Evolutionary conservation across 805 yeast genomes (phyloP).

Genomic region (Metschnikowia sp.): DNA sequence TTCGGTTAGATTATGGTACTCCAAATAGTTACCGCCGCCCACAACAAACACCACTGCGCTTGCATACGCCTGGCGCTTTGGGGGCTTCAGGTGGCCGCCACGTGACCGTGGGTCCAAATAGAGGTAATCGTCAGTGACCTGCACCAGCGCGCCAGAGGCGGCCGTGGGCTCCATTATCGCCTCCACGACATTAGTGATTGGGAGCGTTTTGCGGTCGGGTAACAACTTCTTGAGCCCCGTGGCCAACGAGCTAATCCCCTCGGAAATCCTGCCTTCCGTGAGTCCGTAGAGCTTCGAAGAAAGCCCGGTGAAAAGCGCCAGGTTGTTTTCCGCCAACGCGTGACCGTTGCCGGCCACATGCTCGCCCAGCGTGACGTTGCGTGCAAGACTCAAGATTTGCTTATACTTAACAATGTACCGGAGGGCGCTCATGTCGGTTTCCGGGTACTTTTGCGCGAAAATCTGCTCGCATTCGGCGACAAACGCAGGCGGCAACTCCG

Average conservation of each 20-base stretch:
- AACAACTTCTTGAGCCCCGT: constrained; percentile 82
- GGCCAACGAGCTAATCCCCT: constrained; percentile 85
- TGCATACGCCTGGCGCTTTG: constrained; percentile 75
- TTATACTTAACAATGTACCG: constrained; percentile 76
- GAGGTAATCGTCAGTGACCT: constrained; percentile 81
- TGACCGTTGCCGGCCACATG: constrained; percentile 28
- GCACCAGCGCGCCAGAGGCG: constrained; percentile 60
- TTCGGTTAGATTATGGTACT: constrained; percentile 90
- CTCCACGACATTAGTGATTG: constrained; percentile 87
- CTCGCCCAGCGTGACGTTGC: constrained; percentile 19
- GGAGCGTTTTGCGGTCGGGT: constrained; percentile 85
- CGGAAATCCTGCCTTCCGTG: constrained; percentile 78
- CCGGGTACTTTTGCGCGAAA: constrained; percentile 48
- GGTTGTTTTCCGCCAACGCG: constrained; percentile 33
- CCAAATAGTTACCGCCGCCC: constrained; percentile 95
- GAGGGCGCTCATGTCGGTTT: constrained; percentile 59
- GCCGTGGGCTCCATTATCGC: constrained; percentile 81
- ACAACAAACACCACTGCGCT: constrained; percentile 88
- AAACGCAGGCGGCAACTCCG: constrained; percentile 36
- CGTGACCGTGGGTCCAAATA: constrained; percentile 89
- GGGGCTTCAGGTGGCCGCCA: constrained; percentile 87
- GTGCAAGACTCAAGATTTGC: constrained; percentile 59
- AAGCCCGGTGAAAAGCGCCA: constrained; percentile 67
- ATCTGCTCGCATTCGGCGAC: constrained; percentile 58
- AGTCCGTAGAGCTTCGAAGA: constrained; percentile 77